Conservation (phyloP, 768 basidiomycete genomes). For the Neoboletus brunneissimus region DNA sequence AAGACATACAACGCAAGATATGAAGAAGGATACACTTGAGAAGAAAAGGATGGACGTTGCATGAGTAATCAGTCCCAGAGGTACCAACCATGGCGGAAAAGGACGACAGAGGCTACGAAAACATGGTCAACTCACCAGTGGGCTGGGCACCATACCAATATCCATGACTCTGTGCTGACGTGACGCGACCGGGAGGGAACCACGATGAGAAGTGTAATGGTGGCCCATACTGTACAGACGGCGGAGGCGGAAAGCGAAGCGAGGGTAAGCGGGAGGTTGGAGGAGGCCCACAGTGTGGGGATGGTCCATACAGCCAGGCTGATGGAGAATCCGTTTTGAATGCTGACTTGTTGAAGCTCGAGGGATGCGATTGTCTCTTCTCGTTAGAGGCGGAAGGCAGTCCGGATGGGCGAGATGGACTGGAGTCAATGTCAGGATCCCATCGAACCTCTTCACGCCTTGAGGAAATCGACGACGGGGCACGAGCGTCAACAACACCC, state of each 20-base stretch:
- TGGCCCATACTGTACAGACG: conserved; percentile 11
- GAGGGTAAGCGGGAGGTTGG: not conserved
- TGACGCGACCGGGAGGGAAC: conserved; percentile 11
- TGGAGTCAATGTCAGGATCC: conserved; percentile 10
- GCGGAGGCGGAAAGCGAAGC: conserved; percentile 14
- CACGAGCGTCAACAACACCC: not conserved
- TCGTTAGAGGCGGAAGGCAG: not conserved
- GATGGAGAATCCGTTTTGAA: conserved; percentile 11
- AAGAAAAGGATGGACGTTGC: not conserved
- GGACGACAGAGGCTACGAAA: not conserved
- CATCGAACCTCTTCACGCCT: conserved; percentile 9
- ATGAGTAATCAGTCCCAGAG: not conserved
- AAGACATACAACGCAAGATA: not conserved
- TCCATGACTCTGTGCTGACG: conserved; percentile 16
- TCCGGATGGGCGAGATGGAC: not conserved
- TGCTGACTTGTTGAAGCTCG: conserved; percentile 8
- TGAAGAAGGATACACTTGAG: not conserved
- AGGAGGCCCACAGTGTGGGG: conserved; percentile 8
- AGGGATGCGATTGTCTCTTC: not conserved
- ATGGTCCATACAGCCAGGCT: conserved; percentile 8
- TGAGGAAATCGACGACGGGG: not conserved
- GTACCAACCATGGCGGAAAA: not conserved
- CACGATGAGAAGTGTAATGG: conserved; percentile 15
- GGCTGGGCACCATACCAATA: conserved; percentile 22
- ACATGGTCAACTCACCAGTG: conserved; percentile 17